A percentile compares a stretch with the other conserved stretches of the same genome.
phyloP scores from a whole-genome alignment of 2,329 filamentous ascomycete species.

The Hypoxylon sp. region DNA sequence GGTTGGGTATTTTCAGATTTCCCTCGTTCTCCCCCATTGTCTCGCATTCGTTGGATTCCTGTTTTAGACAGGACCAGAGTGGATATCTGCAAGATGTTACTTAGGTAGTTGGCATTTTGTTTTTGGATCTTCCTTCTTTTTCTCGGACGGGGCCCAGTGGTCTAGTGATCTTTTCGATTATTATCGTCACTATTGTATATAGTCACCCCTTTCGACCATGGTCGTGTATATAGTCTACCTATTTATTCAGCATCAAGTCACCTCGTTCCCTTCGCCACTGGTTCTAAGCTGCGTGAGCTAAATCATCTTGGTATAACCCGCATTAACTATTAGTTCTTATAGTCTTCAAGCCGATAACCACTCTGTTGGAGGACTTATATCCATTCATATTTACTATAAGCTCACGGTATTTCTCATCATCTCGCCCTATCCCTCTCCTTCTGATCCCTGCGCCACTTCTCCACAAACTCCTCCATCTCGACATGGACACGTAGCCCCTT shows the following conservation, averaged over 20 bases:
- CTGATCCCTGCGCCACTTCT: slow-evolving; percentile 52
- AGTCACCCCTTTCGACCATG: slow-evolving; percentile 10
- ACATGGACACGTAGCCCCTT: slow-evolving; percentile 67
- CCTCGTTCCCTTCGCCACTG: background rate
- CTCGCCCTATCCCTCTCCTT: slow-evolving; percentile 33
- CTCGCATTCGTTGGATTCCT: slow-evolving; percentile 17
- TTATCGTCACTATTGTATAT: slow-evolving; percentile 33
- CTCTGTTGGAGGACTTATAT: background rate
- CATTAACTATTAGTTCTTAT: background rate
- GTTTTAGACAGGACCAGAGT: slow-evolving; percentile 14
- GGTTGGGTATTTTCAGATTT: slow-evolving; percentile 3
- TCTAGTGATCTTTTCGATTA: slow-evolving; percentile 7
- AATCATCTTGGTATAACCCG: background rate
- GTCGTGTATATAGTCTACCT: slow-evolving; percentile 27
- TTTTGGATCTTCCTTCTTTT: background rate
- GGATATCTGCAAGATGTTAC: background rate
- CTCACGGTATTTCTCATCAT: slow-evolving; percentile 1
- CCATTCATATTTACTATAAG: background rate
- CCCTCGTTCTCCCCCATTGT: background rate
- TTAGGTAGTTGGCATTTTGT: background rate
- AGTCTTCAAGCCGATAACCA: background rate
- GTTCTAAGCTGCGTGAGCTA: background rate
- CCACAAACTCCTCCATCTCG: slow-evolving; percentile 66
- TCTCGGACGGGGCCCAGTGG: slow-evolving; percentile 14
- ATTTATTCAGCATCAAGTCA: background rate